These are phyloP conservation scores for Sphagnurus paluster DNA, from an alignment of 1,284 basidiomycete genomes.

Conservation along the genomic window DNA sequence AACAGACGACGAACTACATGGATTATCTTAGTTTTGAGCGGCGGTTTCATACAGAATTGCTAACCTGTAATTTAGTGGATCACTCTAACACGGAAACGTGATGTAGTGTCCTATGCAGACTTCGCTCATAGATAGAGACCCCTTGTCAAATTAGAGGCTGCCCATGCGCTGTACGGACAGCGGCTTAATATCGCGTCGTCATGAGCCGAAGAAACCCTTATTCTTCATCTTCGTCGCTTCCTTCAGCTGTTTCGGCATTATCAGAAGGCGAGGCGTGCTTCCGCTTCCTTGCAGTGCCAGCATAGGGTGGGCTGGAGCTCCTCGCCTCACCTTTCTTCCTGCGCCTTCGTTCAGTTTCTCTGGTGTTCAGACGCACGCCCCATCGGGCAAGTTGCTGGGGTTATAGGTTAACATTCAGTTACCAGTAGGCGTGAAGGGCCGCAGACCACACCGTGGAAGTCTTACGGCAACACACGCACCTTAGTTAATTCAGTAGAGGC, in stretches of 20 bases:
- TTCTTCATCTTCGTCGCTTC: slow-evolving; percentile 10
- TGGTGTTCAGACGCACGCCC: slow-evolving; percentile 70
- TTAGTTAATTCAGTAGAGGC: slow-evolving; percentile 77
- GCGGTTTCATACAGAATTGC: no score
- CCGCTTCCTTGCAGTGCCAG: slow-evolving; percentile 11
- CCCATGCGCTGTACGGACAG: no score
- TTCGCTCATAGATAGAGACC: no score
- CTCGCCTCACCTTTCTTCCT: slow-evolving; percentile 42
- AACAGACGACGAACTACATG: no score
- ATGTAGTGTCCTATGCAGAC: no score
- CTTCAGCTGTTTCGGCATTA: background rate
- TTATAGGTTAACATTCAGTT: slow-evolving; percentile 2
- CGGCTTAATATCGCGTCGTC: background rate
- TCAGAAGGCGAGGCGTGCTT: slow-evolving; percentile 10
- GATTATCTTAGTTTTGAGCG: no score
- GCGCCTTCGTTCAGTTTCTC: slow-evolving; percentile 66
- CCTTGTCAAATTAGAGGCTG: no score
- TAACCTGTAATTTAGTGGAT: no score
- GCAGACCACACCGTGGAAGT: background rate
- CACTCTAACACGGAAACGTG: no score
- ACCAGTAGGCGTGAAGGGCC: background rate
- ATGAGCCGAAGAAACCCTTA: background rate
- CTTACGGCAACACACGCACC: slow-evolving; percentile 39
- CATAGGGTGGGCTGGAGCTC: slow-evolving; percentile 23
- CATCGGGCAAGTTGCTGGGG: slow-evolving; percentile 62